Base-by-base conservation (phyloP, 2,329 filamentous ascomycete genomes). In the Colletotrichum agaves region DNA sequence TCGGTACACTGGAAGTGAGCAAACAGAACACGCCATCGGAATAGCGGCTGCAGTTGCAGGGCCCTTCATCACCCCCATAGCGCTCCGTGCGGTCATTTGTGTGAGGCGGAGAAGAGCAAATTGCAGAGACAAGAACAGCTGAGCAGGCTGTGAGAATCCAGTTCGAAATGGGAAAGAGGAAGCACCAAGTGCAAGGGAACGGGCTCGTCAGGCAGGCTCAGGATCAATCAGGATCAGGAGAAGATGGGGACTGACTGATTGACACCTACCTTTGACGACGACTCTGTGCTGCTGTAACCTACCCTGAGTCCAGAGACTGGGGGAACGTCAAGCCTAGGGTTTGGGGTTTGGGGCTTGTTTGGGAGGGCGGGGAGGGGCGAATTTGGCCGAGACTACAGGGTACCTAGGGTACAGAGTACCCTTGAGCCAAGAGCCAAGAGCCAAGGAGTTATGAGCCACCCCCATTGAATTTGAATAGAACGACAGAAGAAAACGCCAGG, bases 71-170 rank as follows among this genome's bases (percentile, higher is more conserved):
- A 41, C 23, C 27, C 8, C 31, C 49, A 35, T 52, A 31, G 12
- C 4, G 31, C 31, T 53, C 31, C 15, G 19, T 33, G 50, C 49
- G 63, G 57, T 52, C 52, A 52, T 52, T 62, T 31, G 41, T 33
- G 31, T 35, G 10, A 61, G n/a, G 58, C 58, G 58, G 58, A 61
- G 58, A 61, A 61, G 31, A 52, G 46, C 31, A 53, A 61, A 41
- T 58, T 57, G 4, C 44, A 35, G 19, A 31, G 31, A 27, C 13
- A 52, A 23, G 56, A 53, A 61, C n/a, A 31, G 57, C 37, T 43
- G 52, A 47, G 31, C 41, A 49, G 61, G 35, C 53, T 64, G 61
- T 64, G 53, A 33, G 53, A 67, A 59, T 67, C 53, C 33, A n/a
- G 17, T 7, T 67, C 33, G 31, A 31, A 39, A 57, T 57, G 31